Evolutionary conservation across 495 filamentous ascomycete genomes (phyloP).

Genomic region (Lophiostoma macrostomum): DNA sequence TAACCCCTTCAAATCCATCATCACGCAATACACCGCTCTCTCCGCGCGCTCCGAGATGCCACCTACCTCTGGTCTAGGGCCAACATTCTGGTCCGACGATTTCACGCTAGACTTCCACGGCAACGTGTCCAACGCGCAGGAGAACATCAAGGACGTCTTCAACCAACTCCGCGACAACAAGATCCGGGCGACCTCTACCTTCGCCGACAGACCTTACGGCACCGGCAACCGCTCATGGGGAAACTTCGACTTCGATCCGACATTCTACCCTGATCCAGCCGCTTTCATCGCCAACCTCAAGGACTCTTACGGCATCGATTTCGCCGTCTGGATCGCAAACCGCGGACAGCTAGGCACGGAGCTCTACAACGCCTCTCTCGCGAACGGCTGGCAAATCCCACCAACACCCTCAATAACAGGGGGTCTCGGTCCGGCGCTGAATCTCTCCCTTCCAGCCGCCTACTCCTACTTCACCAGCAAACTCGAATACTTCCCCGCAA

Average conservation of each 20-base stretch:
- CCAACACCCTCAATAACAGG: constrained; percentile 20
- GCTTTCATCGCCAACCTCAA: constrained; percentile 35
- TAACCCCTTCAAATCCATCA: constrained; percentile 23
- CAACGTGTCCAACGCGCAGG: constrained; percentile 35
- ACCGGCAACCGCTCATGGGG: constrained; percentile 36
- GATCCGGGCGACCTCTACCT: constrained; percentile 36
- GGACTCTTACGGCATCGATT: constrained; percentile 33
- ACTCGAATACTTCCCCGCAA: constrained; percentile 31
- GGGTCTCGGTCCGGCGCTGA: constrained; percentile 36
- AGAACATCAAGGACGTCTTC: constrained; percentile 38
- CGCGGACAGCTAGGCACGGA: constrained; percentile 33
- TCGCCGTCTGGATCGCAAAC: constrained; percentile 40
- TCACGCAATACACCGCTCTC: constrained; percentile 33
- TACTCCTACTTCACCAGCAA: constrained; percentile 37
- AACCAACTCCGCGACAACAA: constrained; percentile 35
- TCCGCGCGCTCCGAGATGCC: constrained; percentile 32
- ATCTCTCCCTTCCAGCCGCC: constrained; percentile 38
- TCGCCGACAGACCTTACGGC: constrained; percentile 40
- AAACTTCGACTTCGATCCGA: constrained; percentile 40
- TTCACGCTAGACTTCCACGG: constrained; percentile 39
- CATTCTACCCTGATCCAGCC: constrained; percentile 32
- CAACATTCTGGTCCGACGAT: constrained; percentile 40
- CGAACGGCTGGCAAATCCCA: constrained; percentile 35
- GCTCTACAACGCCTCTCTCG: constrained; percentile 28
- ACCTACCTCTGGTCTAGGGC: constrained; percentile 35